Evolutionary conservation across 78 protist species (phyloP), one percentile per base, ranked within the genome.

Genomic region (Dictyostelium citrinum): DNA sequence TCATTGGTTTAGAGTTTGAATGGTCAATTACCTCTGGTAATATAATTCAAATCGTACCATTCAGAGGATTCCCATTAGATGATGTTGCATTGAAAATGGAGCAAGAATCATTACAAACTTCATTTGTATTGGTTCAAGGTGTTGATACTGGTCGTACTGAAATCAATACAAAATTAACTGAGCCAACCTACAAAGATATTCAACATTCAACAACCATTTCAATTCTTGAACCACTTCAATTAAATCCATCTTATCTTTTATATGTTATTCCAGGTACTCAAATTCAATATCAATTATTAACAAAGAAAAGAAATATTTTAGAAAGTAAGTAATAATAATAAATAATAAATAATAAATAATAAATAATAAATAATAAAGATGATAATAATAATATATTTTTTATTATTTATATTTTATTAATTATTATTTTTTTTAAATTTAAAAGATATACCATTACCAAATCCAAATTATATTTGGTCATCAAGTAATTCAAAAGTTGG

Each of bases 1-100:
- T 93, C 22, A 46, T 84, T 76, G 96, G 96, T 68, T 80, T 93
- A 20, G 93, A 81, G 37, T 93, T 93, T 82, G 96, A 82, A 45
- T 93, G 96, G 96, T 83, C 91, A 24, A 75, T 84, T 2, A 16
- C 78, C 11, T 20, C 85, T 12, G 83, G 77, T n/a, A 78, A 82
- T 45, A 76, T 71, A 51, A 64, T 91, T 81, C 91, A 83, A 79
- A 81, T 91, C 55, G 95, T 91, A 24, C 92, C 90, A 51, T 91
- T 91, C 70, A 93, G 90, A 78, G 96, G 82, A 24, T 35, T 46
- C 16, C 43, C 75, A 27, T 29, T 76, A 58, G 92, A 74, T 14
- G 83, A 67, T 31, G 71, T 82, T 0, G 84, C 90, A 29, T 51
- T 81, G 1, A 61, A 68, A 29, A 84, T 84, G 92, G 96, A 93